These are phyloP conservation scores for Falciphora oryzae DNA, from an alignment of 2,329 filamentous ascomycete genomes.

Conservation along the genomic window DNA sequence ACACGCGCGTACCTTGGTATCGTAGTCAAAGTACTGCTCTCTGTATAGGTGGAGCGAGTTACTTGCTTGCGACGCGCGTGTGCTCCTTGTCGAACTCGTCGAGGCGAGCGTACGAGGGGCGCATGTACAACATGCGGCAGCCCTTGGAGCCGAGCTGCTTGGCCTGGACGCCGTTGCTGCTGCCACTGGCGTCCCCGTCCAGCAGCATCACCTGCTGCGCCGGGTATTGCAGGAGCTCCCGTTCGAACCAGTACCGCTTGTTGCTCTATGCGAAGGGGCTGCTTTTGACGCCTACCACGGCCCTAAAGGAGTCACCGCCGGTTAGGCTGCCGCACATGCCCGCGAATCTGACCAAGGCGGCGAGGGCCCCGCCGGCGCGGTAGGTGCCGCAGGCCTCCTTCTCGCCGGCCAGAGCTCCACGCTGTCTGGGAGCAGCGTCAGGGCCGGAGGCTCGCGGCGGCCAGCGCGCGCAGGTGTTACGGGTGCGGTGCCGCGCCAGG, in stretches of 20 bases:
- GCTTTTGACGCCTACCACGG: neutral
- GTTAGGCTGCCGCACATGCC: neutral
- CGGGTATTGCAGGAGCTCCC: neutral
- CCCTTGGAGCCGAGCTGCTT: conserved; percentile 75
- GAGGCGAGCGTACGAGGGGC: conserved; percentile 78
- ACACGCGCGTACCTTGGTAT: conserved; percentile 55
- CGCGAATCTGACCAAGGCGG: neutral
- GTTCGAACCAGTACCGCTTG: conserved; percentile 1
- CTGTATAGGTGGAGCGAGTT: conserved; percentile 91
- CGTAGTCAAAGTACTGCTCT: conserved; percentile 81
- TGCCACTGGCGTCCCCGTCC: neutral
- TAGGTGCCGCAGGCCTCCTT: neutral
- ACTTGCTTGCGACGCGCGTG: conserved; percentile 97
- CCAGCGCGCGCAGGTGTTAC: neutral
- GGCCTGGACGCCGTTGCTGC: too few species aligned
- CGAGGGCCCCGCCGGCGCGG: neutral
- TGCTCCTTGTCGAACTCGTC: conserved; percentile 95
- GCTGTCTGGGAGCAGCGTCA: neutral
- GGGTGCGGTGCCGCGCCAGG: neutral
- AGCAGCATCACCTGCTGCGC: neutral
- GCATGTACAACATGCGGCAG: conserved; percentile 96
- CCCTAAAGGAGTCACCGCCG: too few species aligned
- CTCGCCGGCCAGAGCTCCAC: neutral
- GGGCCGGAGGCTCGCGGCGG: neutral
- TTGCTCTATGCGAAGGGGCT: neutral